These are phyloP conservation scores for Ogataea allantospora DNA, from an alignment of 805 yeast genomes.

Conservation along the genomic window DNA sequence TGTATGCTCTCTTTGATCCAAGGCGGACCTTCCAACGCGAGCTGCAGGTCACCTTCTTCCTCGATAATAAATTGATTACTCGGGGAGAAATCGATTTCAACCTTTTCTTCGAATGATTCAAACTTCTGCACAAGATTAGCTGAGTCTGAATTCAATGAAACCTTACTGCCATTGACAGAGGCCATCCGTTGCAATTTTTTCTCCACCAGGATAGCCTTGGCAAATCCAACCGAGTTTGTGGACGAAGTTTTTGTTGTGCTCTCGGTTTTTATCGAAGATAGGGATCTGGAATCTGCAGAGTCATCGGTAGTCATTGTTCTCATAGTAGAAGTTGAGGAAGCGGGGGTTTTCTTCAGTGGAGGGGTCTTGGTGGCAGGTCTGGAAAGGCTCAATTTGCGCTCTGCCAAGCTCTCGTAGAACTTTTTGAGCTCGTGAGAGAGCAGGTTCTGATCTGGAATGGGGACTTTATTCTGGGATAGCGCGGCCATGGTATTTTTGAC, in stretches of 20 bases:
- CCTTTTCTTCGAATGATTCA: conserved; percentile 12
- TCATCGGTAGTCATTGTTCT: conserved; percentile 2
- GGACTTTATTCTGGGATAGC: conserved; percentile 33
- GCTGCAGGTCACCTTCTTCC: conserved; percentile 53
- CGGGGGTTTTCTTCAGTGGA: conserved; percentile 10
- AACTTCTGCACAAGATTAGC: conserved; percentile 14
- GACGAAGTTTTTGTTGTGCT: conserved; percentile 4
- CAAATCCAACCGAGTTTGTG: conserved; percentile 26
- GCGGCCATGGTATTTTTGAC: conserved; percentile 51
- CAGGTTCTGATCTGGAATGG: conserved; percentile 22
- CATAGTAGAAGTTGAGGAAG: conserved; percentile 10
- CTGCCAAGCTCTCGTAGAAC: conserved; percentile 43
- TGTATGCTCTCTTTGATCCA: conserved; percentile 75
- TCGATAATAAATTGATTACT: conserved; percentile 23
- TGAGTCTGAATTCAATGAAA: conserved; percentile 15
- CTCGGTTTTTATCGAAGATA: conserved; percentile 6
- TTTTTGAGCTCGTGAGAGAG: conserved; percentile 39
- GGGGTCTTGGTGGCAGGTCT: conserved; percentile 6
- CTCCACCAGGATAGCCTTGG: conserved; percentile 28
- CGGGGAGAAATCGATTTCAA: conserved; percentile 8
- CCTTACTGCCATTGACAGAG: conserved; percentile 19
- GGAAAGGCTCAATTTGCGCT: conserved; percentile 31
- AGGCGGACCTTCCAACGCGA: conserved; percentile 72
- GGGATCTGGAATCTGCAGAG: neutral
- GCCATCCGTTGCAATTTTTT: conserved; percentile 22